Conservation (phyloP, 768 basidiomycete genomes). For the Leccinum subtestaceum region DNA sequence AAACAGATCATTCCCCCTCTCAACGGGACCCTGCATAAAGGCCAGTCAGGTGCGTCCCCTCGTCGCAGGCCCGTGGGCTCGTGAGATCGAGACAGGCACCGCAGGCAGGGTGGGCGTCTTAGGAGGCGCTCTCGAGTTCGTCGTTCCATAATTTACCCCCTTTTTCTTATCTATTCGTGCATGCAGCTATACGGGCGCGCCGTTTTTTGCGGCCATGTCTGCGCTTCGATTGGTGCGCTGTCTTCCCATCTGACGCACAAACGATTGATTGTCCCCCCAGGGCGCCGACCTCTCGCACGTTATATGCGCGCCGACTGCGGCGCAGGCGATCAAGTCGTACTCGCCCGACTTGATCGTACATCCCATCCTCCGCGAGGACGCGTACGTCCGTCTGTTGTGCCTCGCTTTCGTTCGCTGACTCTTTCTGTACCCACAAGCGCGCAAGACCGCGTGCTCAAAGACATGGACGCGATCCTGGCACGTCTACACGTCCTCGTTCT, state of each 20-base stretch:
- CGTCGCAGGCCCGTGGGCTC: not conserved
- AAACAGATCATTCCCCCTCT: conserved; percentile 88
- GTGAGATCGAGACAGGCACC: conserved; percentile 1
- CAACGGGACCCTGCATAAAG: conserved; percentile 86
- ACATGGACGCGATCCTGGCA: conserved; percentile 66
- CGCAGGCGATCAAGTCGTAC: conserved; percentile 92
- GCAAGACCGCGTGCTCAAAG: conserved; percentile 43
- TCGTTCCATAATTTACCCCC: not conserved
- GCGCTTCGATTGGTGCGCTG: conserved; percentile 71
- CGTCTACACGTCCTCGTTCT: conserved; percentile 91
- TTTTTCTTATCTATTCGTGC: not conserved
- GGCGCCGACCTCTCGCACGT: conserved; percentile 96
- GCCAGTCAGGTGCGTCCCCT: conserved; percentile 76
- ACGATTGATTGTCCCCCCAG: conserved; percentile 34
- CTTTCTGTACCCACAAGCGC: conserved; percentile 36
- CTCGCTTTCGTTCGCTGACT: not conserved
- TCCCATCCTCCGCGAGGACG: conserved; percentile 74
- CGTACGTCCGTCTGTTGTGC: conserved; percentile 39
- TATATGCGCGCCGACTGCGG: conserved; percentile 92
- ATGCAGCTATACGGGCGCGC: conserved; percentile 90
- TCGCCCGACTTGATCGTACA: conserved; percentile 97
- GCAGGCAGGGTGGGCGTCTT: conserved; percentile 88
- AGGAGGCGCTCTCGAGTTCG: conserved; percentile 91
- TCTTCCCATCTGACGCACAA: not conserved
- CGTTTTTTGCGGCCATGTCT: conserved; percentile 92